Percentiles rank a stretch among this genome's conserved stretches.
Evolutionary conservation across 2,329 filamentous ascomycete species (phyloP).

Genomic region (Akanthomyces dipterigenus): DNA sequence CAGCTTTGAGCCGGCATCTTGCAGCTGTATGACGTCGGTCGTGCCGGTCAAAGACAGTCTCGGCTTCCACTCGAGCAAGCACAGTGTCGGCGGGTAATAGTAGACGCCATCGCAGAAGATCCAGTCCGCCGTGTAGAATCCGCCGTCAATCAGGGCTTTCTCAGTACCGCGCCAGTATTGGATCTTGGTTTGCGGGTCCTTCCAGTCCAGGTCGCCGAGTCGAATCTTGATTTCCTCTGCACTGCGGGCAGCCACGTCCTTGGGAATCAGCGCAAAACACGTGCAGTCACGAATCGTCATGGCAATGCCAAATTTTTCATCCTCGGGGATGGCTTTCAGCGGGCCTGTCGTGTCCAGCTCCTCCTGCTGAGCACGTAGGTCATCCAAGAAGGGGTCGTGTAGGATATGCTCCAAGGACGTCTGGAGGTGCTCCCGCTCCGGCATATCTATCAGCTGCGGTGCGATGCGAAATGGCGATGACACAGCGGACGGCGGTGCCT

Average conservation of each 20-base stretch:
- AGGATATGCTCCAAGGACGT: conserved; percentile 23
- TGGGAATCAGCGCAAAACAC: conserved; percentile 57
- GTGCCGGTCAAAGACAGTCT: conserved; percentile 14
- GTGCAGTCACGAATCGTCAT: conserved; percentile 81
- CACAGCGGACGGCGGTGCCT: conserved; percentile 35
- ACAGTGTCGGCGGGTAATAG: conserved; percentile 31
- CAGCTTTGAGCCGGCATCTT: conserved; percentile 5
- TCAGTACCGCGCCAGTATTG: conserved; percentile 64
- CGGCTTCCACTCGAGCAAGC: conserved; percentile 24
- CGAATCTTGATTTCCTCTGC: conserved; percentile 43
- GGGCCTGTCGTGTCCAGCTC: conserved; percentile 38
- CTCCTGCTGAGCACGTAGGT: conserved; percentile 32
- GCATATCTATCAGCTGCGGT: conserved; percentile 23
- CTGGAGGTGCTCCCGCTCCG: conserved; percentile 22
- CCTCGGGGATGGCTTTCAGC: conserved; percentile 32
- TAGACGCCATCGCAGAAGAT: conserved; percentile 27
- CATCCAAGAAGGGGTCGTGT: conserved; percentile 28
- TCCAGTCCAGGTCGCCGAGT: conserved; percentile 72
- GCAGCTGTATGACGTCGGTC: conserved; percentile 18
- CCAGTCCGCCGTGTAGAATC: conserved; percentile 56
- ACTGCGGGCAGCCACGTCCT: conserved; percentile 18
- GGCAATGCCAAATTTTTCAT: conserved; percentile 53
- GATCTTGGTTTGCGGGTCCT: conserved; percentile 60
- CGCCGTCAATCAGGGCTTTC: conserved; percentile 53
- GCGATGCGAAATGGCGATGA: conserved; percentile 36